Percentiles rank a stretch among this genome's conserved stretches.
Conservation (phyloP, 2,329 filamentous ascomycete genomes). For the Proliferodiscus dingleyae region DNA sequence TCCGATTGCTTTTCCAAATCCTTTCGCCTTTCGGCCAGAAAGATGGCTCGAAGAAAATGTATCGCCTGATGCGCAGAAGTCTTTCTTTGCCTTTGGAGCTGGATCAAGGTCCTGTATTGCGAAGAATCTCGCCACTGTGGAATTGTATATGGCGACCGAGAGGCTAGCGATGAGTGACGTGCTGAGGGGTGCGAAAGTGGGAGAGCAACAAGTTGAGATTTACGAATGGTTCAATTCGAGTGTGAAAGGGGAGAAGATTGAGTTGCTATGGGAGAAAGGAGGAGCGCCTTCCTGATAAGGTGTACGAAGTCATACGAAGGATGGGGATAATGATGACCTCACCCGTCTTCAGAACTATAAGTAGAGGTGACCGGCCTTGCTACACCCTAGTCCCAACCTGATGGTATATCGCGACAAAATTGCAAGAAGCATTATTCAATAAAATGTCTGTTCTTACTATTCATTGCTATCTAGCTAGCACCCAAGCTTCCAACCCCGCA, state of each 20-base stretch:
- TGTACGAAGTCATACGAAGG: too few relatives aligned
- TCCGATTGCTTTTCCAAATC: slow-evolving; percentile 38
- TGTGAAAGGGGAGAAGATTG: slow-evolving; percentile 45
- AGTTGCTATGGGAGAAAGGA: slow-evolving; percentile 27
- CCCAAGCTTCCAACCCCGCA: too few relatives aligned
- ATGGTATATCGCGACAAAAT: too few relatives aligned
- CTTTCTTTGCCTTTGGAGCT: slow-evolving; percentile 45
- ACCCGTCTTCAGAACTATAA: too few relatives aligned
- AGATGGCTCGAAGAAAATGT: slow-evolving; percentile 40
- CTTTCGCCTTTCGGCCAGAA: slow-evolving; percentile 41
- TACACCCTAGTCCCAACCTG: too few relatives aligned
- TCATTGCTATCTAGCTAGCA: too few relatives aligned
- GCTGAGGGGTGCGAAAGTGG: slow-evolving; percentile 38
- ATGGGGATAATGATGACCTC: too few relatives aligned
- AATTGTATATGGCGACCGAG: slow-evolving; percentile 39
- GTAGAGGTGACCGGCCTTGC: too few relatives aligned
- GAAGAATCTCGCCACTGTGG: slow-evolving; percentile 41
- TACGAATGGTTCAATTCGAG: slow-evolving; percentile 52
- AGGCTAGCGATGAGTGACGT: slow-evolving; percentile 39
- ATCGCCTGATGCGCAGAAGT: slow-evolving; percentile 36
- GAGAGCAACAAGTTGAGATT: slow-evolving; percentile 42
- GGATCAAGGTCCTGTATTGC: slow-evolving; percentile 46
- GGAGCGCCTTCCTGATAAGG: not conserved
- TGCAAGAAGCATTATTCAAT: too few relatives aligned
- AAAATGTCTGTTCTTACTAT: too few relatives aligned